phyloP scores from a whole-genome alignment of 2,329 filamentous ascomycete species.

The Penicillium frequentans region DNA sequence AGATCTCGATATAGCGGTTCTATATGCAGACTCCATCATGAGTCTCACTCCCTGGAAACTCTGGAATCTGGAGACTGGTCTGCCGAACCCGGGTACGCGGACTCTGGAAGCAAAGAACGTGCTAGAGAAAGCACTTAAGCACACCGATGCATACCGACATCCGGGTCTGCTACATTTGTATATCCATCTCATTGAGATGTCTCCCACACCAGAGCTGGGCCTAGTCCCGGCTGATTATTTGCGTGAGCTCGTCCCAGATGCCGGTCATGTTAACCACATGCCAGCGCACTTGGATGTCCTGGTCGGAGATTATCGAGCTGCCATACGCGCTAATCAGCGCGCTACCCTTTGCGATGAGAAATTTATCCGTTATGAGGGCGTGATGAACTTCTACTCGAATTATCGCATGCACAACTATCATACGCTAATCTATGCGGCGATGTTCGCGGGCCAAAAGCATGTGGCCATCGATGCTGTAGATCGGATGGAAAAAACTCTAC shows the following conservation, averaged over 20 bases:
- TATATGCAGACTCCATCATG: constrained; percentile 67
- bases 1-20: constrained; percentile 63
- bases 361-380: constrained; percentile 60
- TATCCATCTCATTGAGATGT: constrained; percentile 79
- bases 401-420: constrained; percentile 76
- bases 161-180: constrained; percentile 73
- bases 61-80: constrained; percentile 61
- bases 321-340: constrained; percentile 65
- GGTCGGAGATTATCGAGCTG: constrained; percentile 67
- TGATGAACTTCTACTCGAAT: constrained; percentile 71
- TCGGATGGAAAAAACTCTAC: constrained; percentile 62
- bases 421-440: constrained; percentile 73
- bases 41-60: constrained; percentile 65
- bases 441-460: constrained; percentile 69
- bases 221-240: constrained; percentile 61
- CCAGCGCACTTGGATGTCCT: constrained; percentile 74
- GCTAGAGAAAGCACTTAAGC: constrained; percentile 59
- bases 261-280: constrained; percentile 74
- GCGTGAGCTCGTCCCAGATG: constrained; percentile 65
- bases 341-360: constrained; percentile 69
- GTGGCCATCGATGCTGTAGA: constrained; percentile 62
- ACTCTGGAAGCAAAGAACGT: constrained; percentile 60
- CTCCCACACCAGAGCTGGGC: constrained; percentile 62
- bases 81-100: constrained; percentile 55
- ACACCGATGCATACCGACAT: constrained; percentile 55